A percentile compares a stretch with the other conserved stretches of the same genome.
phyloP scores from a whole-genome alignment of 2,329 filamentous ascomycete species.

The Talaromyces sp. region DNA sequence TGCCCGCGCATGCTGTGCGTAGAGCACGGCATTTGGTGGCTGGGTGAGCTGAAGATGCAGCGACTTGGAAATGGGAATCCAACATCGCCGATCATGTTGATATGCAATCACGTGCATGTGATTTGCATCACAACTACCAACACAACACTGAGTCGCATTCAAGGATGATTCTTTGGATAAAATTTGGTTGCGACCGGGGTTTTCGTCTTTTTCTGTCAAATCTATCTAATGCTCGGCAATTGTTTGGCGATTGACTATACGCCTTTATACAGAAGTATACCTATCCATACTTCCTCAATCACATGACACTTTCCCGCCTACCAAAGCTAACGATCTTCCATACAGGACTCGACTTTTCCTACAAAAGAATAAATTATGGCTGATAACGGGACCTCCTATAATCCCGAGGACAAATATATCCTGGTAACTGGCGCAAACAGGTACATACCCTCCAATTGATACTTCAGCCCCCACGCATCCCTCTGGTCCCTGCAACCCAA shows the following conservation, averaged over 20 bases:
- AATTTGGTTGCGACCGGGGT: no score
- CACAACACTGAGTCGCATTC: not conserved
- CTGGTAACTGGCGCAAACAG: conserved; percentile 86
- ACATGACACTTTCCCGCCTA: conserved; percentile 10
- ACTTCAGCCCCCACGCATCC: not conserved
- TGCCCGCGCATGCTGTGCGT: conserved; percentile 23
- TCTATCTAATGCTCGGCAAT: no score
- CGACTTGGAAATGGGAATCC: not conserved
- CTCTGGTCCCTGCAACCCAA: not conserved
- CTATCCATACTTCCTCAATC: conserved; percentile 1
- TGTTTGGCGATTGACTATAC: no score
- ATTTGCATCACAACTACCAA: not conserved
- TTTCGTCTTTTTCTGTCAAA: no score
- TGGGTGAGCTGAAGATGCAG: not conserved
- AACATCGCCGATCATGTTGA: not conserved
- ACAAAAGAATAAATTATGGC: conserved; percentile 17
- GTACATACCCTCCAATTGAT: conserved; percentile 50
- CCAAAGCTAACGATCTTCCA: not conserved
- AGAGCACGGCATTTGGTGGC: conserved; percentile 12
- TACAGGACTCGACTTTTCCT: conserved; percentile 4
- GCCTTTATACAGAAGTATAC: no score
- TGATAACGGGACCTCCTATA: conserved; percentile 9
- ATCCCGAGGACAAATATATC: conserved; percentile 47
- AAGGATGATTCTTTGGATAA: not conserved
- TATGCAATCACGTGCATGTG: conserved; percentile 3